Evolutionary conservation across 2,329 filamentous ascomycete genomes (phyloP).

Genomic region (Elsinoe perseae): DNA sequence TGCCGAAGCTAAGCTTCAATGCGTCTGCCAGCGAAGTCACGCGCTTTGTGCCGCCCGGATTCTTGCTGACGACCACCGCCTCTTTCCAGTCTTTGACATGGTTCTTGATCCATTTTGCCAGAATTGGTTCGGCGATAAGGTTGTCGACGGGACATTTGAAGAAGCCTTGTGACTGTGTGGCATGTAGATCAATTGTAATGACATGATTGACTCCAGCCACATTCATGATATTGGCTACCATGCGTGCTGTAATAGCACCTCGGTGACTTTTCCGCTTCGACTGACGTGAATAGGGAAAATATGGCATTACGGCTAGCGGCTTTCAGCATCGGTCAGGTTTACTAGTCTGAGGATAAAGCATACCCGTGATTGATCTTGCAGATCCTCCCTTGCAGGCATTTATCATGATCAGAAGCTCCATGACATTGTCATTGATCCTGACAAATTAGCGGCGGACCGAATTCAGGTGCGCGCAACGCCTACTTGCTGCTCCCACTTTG

Average conservation of each 20-base stretch:
- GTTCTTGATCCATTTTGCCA: constrained; percentile 88
- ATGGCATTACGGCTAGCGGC: constrained; percentile 68
- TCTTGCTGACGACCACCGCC: constrained; percentile 95
- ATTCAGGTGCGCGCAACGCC: constrained; percentile 17
- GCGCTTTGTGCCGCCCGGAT: constrained; percentile 91
- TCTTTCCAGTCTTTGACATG: constrained; percentile 84
- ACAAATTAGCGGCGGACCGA: constrained; percentile 22
- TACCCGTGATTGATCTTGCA: constrained; percentile 92
- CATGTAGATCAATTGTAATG: constrained; percentile 91
- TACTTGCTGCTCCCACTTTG: constrained; percentile 85
- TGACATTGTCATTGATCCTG: constrained; percentile 93
- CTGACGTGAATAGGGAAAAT: constrained; percentile 98
- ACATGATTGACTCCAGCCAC: constrained; percentile 96
- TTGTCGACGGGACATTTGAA: constrained; percentile 98
- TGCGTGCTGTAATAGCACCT: constrained; percentile 90
- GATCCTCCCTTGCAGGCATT: constrained; percentile 97
- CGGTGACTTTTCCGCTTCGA: constrained; percentile 98
- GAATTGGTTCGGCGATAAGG: constrained; percentile 87
- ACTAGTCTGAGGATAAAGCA: constrained; percentile 23
- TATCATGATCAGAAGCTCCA: constrained; percentile 99
- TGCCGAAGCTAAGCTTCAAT: constrained; percentile 93
- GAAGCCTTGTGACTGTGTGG: constrained; percentile 96
- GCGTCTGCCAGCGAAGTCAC: constrained; percentile 94
- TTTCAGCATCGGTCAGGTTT: not conserved
- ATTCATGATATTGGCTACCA: constrained; percentile 89